Evolutionary conservation across 768 basidiomycete species (phyloP), one percentile per base, ranked within the genome.

Genomic region (Naganishia antarctica): DNA sequence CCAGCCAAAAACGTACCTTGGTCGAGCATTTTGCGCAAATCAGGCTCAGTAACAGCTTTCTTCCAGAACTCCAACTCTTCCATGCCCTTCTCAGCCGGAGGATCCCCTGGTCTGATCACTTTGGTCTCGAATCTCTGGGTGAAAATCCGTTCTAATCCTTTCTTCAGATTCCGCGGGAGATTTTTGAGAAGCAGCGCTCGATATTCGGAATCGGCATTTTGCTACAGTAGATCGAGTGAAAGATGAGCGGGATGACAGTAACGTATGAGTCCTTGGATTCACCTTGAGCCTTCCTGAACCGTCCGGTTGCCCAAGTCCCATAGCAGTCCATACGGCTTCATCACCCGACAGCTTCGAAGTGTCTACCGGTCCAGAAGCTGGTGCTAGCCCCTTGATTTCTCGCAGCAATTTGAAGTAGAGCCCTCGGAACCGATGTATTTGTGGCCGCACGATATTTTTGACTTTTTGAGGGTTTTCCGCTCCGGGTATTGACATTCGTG

Each of bases 381-480:
- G 53, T 5, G 53, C 21, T 5, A 66, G 49, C 12, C 65, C 83
- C 3, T 86, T 87, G 15, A 90, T 80, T 28, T 86, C 61, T 23
- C 45, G 45, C 25, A 77, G 65, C 6, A 67, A 64, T 45, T 67
- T 65, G 4, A 86, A 85, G 80, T 98, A 98, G 64, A 98, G 79
- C 73, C 89, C 88, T 64, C 84, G 84, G 79, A 98, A 98, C 76
- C 92, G 90, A 18, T 82, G 65, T 18, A 74, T 69, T 79, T 96
- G 90, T 57, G 85, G 85, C 62, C 81, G 80, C 44, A 98, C 93
- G 70, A 99, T 97, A 78, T 97, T 98, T 49, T 80, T 80, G n/a
- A 99, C 87, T 80, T 99, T 99, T 66, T 84, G 82, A 29, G 92
- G 86, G 79, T 98, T 96, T 82, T 99, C 96, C 0, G 86, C 91